Conservation (phyloP, 1,139 yeast genomes). For the Blastobotrys malaysiensis region DNA sequence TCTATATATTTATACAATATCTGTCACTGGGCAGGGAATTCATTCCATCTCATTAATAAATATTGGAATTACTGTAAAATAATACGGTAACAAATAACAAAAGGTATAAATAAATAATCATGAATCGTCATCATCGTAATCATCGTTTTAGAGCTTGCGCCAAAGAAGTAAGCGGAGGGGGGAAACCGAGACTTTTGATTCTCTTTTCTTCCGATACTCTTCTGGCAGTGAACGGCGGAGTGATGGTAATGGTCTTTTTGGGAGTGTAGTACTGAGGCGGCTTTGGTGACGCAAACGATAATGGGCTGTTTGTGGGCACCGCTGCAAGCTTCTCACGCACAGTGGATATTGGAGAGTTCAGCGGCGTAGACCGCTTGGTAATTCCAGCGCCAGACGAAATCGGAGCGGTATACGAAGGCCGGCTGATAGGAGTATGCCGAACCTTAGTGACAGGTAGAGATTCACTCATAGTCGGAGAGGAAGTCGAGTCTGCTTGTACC, state of each 20-base stretch:
- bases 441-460: not conserved
- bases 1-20: not conserved
- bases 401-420: not conserved
- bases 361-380: not conserved
- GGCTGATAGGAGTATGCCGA: not conserved
- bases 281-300: slow-evolving; percentile 9
- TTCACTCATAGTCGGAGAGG: not conserved
- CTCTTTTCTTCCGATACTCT: slow-evolving; percentile 16
- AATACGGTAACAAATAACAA: not conserved
- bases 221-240: not conserved
- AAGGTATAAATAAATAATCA: not conserved
- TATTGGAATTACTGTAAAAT: not conserved
- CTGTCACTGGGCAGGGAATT: no score
- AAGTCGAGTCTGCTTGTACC: not conserved
- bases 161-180: slow-evolving; percentile 23
- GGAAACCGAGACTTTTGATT: slow-evolving; percentile 30
- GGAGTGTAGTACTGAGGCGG: slow-evolving; percentile 22
- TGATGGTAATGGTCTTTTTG: slow-evolving; percentile 1
- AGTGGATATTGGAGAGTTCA: not conserved
- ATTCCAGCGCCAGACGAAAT: not conserved
- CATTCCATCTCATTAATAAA: no score
- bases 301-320: not conserved
- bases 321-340: not conserved
- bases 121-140: not conserved
- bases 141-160: not conserved